Percentiles rank a stretch among this genome's conserved stretches.
Evolutionary conservation across 495 filamentous ascomycete species (phyloP).

Genomic region (Amphirosellinia nigrospora): DNA sequence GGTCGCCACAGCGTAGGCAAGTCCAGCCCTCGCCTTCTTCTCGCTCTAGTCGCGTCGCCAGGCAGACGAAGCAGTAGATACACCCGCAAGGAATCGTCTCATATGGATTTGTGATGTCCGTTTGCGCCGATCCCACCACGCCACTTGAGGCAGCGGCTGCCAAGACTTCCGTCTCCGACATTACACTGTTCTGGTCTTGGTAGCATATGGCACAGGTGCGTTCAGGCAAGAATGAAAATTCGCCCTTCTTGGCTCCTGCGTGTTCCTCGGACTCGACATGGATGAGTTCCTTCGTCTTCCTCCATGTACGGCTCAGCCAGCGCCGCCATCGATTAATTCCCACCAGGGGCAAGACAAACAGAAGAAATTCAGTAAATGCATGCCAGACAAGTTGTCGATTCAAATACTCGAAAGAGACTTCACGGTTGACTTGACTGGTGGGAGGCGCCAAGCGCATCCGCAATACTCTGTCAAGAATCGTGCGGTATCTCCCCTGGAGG

Average conservation of each 20-base stretch:
- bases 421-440: constrained; percentile 79
- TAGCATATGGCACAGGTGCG: constrained; percentile 98
- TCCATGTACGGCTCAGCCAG: constrained; percentile 85
- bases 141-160: constrained; percentile 69
- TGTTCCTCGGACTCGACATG: constrained; percentile 49
- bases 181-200: constrained; percentile 80
- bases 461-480: constrained; percentile 84
- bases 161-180: constrained; percentile 72
- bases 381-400: constrained; percentile 99
- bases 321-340: constrained; percentile 91
- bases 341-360: constrained; percentile 93
- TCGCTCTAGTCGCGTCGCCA: constrained; percentile 85
- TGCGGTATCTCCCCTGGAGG: constrained; percentile 87
- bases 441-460: constrained; percentile 85
- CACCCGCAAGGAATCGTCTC: constrained; percentile 90
- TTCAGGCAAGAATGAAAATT: constrained; percentile 85
- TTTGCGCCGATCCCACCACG: constrained; percentile 84
- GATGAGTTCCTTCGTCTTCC: constrained; percentile 71
- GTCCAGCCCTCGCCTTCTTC: constrained; percentile 96
- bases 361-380: constrained; percentile 95
- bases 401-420: constrained; percentile 96
- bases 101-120: constrained; percentile 96
- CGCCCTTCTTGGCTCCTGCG: constrained; percentile 67
- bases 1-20: constrained; percentile 88
- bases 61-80: constrained; percentile 95